Evolutionary conservation across 805 yeast genomes (phyloP), one percentile per base, ranked within the genome.

Genomic region (Brettanomyces custersianus): DNA sequence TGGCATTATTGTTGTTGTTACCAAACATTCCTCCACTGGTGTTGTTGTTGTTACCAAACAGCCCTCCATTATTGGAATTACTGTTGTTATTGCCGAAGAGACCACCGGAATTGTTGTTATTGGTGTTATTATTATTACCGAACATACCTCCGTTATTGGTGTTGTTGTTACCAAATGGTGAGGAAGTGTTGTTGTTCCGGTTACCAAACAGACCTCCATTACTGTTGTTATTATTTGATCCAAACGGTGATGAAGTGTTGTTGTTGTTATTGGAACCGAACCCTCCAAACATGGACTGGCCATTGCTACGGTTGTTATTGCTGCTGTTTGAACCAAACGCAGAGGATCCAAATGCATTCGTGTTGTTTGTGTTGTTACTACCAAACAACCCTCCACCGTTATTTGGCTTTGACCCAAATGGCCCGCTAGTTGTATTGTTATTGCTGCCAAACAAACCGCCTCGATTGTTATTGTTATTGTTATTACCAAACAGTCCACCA

Each of bases 401-500:
- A 13, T 9, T 22, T 9, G 35, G 40, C 15, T n/a, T 34, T 36
- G 20, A 23, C 37, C 59, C 59, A 45, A 66, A 65, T 20, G 59
- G 43, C 17, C 43, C 39, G 20, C 31, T 55, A 2, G 38, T 34
- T 12, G 44, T 44, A 9, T 46, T 49, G 36, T 33, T 30, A 10
- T 33, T 33, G 10, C 21, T 23, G 17, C 51, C 52, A 27, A 45
- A 46, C n/a, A 45, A 38, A 1, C 49, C 49, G 18, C 41, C 48
- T 7, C 15, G n/a, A 7, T 25, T 25, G 18, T 22, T 25, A 11
- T 39, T 44, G 35, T 41, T 43, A 34, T 42, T 52, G 17, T 27
- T 37, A 12, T 42, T 34, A 13, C 69, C 67, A 53, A 65, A 68
- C 36, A 63, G 46, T 20, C 65, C 66, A 40, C 66, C 67, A 25